Base-by-base conservation (phyloP, 1,284 basidiomycete genomes). In the Ceratobasidium sp. region DNA sequence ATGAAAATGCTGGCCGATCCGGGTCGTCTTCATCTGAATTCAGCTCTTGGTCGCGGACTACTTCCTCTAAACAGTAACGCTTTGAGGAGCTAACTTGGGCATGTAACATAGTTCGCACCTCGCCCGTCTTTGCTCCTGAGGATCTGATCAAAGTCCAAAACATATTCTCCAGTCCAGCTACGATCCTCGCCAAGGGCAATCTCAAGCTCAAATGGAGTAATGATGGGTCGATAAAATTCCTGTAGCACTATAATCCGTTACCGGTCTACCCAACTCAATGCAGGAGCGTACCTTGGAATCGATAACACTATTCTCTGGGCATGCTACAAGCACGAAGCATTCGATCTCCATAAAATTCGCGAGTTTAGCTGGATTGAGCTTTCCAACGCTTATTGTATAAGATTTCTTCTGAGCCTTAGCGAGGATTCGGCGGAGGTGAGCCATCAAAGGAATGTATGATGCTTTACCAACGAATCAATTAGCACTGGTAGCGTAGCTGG, bases 271-370 rank as follows among this genome's bases (percentile, higher is more conserved):
- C 3, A 39, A 61, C 13, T 35, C n/a, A 13, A 23, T 54, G 17
- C 7, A 8, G 31, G 15, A 11, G 78, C 83, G 5, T 58, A 92
- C 93, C 85, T 93, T 94, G 0, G 92, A 88, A 65, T 98, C 95
- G 20, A 98, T 89, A 49, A 99, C 83, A 66, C 94, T 95, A 80
- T 97, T 97, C 83, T 99, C 97, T 0, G 93, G 92, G 84, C 97
- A 99, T 0, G 97, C 97, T 0, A 98, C 92, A 76, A 99, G 88
- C 5, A 99, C 92, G 81, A 97, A 99, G 81, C 96, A 97, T 82
- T 99, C 97, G 67, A 99, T 92, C 83, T 99, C 97, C 81, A 95
- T 89, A 83, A 99, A 99, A 83, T 99, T 99, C 13, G 93, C 97
- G 42, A 99, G 87, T 82, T 99, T 99, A 20, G 96, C 90, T 0